phyloP scores from a whole-genome alignment of 345 rosid genomes.

The Lepidium africanum region DNA sequence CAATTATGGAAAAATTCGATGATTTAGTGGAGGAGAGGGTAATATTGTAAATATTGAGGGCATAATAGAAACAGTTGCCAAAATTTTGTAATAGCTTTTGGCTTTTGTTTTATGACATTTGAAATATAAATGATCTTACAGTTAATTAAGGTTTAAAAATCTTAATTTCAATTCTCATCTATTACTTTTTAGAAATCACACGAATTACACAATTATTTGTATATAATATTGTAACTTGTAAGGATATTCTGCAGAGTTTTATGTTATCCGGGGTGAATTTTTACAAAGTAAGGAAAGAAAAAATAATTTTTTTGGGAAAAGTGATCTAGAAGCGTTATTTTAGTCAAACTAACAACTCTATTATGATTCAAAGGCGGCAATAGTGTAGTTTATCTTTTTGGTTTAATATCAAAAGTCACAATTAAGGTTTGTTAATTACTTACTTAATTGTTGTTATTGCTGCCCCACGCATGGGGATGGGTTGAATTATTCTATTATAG shows the following conservation, averaged over 20 bases:
- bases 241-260: neutral
- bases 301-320: neutral
- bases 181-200: neutral
- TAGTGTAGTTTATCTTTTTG: neutral
- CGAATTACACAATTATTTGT: neutral
- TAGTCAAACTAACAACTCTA: conserved; percentile 15
- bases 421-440: neutral
- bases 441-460: neutral
- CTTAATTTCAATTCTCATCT: neutral
- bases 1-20: neutral
- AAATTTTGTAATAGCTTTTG: conserved; percentile 24
- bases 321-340: neutral
- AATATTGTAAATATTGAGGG: conserved; percentile 20
- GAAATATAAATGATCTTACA: neutral
- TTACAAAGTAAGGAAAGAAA: neutral
- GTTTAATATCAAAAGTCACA: neutral
- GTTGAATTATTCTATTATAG: neutral
- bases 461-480: conserved; percentile 24
- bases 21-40: neutral
- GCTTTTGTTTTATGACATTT: neutral
- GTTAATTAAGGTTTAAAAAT: neutral
- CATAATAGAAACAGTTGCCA: conserved; percentile 12
- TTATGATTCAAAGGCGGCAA: neutral
- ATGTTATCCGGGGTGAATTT: neutral
- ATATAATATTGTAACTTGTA: neutral